Conservation (phyloP, 2,329 filamentous ascomycete genomes). For the Pseudopyricularia javanii region DNA sequence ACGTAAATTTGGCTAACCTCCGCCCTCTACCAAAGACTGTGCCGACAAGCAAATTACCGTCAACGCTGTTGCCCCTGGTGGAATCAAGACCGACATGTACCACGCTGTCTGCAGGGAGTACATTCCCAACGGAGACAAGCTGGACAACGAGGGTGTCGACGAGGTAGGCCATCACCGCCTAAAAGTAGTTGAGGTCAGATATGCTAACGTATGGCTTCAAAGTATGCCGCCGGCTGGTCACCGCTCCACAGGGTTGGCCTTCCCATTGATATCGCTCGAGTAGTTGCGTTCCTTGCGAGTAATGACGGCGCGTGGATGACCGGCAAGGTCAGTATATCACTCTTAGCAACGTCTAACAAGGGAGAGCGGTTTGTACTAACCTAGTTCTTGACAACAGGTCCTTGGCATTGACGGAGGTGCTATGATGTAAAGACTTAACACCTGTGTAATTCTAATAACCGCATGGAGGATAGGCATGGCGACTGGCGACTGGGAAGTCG, state of each 20-base stretch:
- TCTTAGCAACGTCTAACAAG: too few relatives aligned
- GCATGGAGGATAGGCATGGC: background rate
- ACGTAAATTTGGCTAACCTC: background rate
- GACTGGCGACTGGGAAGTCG: too few relatives aligned
- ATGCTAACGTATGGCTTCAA: background rate
- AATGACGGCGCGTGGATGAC: conserved; percentile 24
- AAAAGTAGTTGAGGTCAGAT: background rate
- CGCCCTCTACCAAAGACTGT: conserved; percentile 12
- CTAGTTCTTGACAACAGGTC: too few relatives aligned
- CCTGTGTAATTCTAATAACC: background rate
- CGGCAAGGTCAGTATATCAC: too few relatives aligned
- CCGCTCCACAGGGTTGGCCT: conserved; percentile 17
- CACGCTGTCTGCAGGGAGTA: conserved; percentile 22
- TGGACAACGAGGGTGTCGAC: conserved; percentile 11
- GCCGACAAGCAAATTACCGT: conserved; percentile 23
- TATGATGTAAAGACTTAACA: conserved; percentile 7
- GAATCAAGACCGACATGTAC: conserved; percentile 21
- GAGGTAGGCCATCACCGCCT: conserved; percentile 7
- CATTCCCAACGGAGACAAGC: conserved; percentile 22
- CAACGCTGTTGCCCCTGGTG: conserved; percentile 21
- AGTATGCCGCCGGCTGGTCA: conserved; percentile 23
- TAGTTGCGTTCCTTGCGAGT: conserved; percentile 18
- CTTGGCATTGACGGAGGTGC: conserved; percentile 14
- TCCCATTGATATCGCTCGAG: conserved; percentile 18
- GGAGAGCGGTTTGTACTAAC: too few relatives aligned